Evolutionary conservation across 495 filamentous ascomycete species (phyloP).

Genomic region (Penicillium silybi): DNA sequence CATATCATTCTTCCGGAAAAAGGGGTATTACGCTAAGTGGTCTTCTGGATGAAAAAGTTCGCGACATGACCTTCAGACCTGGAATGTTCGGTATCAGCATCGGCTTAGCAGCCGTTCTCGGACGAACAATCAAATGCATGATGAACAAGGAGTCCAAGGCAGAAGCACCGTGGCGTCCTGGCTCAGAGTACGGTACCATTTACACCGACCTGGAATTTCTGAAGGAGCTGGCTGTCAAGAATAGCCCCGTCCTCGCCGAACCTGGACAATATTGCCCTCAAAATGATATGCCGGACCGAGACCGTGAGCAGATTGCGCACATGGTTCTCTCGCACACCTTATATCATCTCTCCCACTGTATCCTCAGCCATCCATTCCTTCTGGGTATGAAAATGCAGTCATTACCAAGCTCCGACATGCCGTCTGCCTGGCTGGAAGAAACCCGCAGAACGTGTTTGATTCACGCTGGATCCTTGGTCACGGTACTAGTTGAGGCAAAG

Average conservation of each 20-base stretch:
- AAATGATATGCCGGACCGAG: slow-evolving; percentile 1
- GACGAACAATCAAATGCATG: slow-evolving; percentile 23
- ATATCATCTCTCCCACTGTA: slow-evolving; percentile 25
- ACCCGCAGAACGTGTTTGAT: slow-evolving; percentile 3
- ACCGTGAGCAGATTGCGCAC: slow-evolving; percentile 20
- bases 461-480: slow-evolving; percentile 18
- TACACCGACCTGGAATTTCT: slow-evolving; percentile 19
- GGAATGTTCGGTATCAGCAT: slow-evolving; percentile 18
- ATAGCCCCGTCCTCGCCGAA: slow-evolving; percentile 8
- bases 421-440: slow-evolving; percentile 12
- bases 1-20: slow-evolving; percentile 1
- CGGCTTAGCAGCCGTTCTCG: slow-evolving; percentile 14
- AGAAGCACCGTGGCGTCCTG: slow-evolving; percentile 18
- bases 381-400: slow-evolving; percentile 15
- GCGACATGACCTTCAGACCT: not conserved
- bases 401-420: not conserved
- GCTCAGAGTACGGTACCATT: slow-evolving; percentile 19
- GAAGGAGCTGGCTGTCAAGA: slow-evolving; percentile 16
- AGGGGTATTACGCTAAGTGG: slow-evolving; percentile 3
- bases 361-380: slow-evolving; percentile 29
- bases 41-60: slow-evolving; percentile 4
- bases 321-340: slow-evolving; percentile 24
- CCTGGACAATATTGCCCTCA: slow-evolving; percentile 2
- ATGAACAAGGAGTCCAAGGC: slow-evolving; percentile 13
- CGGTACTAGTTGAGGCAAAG: slow-evolving; percentile 23